These are phyloP conservation scores for Diplotaxis tenuifolia DNA, from an alignment of 345 rosid species.

Conservation along the genomic window DNA sequence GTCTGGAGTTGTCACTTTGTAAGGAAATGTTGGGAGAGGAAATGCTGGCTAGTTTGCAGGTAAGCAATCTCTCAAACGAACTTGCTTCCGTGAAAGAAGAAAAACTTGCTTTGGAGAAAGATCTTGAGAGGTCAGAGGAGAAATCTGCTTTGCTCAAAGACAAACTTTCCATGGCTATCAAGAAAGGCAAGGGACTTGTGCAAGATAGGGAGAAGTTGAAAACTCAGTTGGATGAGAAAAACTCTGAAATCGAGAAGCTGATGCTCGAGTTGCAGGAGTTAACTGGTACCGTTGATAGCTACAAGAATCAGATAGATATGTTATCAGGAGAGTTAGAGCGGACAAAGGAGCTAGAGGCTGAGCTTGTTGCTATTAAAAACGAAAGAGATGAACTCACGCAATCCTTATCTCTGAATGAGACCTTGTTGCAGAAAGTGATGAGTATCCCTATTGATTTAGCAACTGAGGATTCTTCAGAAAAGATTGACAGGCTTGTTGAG, in stretches of 20 bases:
- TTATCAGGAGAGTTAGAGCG: constrained; percentile 52
- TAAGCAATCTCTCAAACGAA: constrained; percentile 44
- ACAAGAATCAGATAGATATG: constrained; percentile 51
- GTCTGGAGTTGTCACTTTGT: constrained; percentile 59
- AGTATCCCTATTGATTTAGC: constrained; percentile 47
- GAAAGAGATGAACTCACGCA: constrained; percentile 60
- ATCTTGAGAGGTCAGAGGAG: constrained; percentile 77
- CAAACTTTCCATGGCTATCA: constrained; percentile 86
- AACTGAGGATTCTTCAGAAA: constrained; percentile 56
- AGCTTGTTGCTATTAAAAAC: constrained; percentile 49
- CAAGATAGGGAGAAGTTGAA: constrained; percentile 81
- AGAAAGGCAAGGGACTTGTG: constrained; percentile 89
- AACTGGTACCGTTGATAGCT: constrained; percentile 50
- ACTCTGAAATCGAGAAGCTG: constrained; percentile 59
- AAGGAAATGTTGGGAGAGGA: constrained; percentile 68
- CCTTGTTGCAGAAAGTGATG: constrained; percentile 49
- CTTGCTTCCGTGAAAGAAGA: constrained; percentile 57
- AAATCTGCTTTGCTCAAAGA: constrained; percentile 71
- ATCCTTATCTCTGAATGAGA: constrained; percentile 56
- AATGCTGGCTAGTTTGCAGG: constrained; percentile 46
- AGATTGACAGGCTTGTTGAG: constrained; percentile 58
- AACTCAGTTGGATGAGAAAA: constrained; percentile 63
- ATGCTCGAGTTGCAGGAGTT: constrained; percentile 55
- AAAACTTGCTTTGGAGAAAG: constrained; percentile 53
- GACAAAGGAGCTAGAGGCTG: constrained; percentile 59